Evolutionary conservation across 1,139 yeast species (phyloP).

Genomic region (Blastobotrys persicus): DNA sequence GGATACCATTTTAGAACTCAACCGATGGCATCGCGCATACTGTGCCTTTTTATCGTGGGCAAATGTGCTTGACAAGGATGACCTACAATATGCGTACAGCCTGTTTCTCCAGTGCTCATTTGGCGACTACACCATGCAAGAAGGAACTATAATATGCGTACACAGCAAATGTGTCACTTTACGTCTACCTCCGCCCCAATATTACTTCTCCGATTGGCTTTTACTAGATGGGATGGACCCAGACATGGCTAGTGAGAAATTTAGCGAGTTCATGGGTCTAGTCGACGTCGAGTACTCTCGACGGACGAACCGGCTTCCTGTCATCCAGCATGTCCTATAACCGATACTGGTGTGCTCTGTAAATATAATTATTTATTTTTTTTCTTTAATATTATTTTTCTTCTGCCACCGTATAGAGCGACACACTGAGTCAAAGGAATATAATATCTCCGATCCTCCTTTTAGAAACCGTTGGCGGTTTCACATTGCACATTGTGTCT

Average conservation of each 20-base stretch:
- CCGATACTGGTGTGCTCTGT: slow-evolving; percentile 1
- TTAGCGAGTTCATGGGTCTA: slow-evolving; percentile 19
- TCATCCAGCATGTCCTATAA: slow-evolving; percentile 2
- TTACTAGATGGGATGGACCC: slow-evolving; percentile 17
- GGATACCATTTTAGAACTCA: slow-evolving; percentile 16
- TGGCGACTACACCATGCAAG: slow-evolving; percentile 16
- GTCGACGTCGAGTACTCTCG: slow-evolving; percentile 15
- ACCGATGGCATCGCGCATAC: slow-evolving; percentile 17
- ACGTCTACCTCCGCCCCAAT: slow-evolving; percentile 15
- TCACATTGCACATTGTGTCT: background rate
- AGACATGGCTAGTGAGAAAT: slow-evolving; percentile 18
- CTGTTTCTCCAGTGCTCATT: slow-evolving; percentile 17
- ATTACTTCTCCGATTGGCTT: slow-evolving; percentile 15
- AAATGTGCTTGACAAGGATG: slow-evolving; percentile 7
- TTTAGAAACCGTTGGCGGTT: background rate
- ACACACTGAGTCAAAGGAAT: background rate
- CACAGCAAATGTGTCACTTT: slow-evolving; percentile 16
- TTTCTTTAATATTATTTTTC: background rate
- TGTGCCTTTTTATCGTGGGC: slow-evolving; percentile 13
- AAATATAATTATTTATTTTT: background rate
- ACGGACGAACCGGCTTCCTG: background rate
- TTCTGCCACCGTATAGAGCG: slow-evolving; percentile 3
- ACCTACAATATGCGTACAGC: slow-evolving; percentile 16
- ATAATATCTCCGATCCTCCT: background rate
- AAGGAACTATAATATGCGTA: slow-evolving; percentile 11